Percentiles rank a stretch among this genome's conserved stretches.
Conservation (phyloP, 2,329 filamentous ascomycete genomes). For the Microcera coccophila region DNA sequence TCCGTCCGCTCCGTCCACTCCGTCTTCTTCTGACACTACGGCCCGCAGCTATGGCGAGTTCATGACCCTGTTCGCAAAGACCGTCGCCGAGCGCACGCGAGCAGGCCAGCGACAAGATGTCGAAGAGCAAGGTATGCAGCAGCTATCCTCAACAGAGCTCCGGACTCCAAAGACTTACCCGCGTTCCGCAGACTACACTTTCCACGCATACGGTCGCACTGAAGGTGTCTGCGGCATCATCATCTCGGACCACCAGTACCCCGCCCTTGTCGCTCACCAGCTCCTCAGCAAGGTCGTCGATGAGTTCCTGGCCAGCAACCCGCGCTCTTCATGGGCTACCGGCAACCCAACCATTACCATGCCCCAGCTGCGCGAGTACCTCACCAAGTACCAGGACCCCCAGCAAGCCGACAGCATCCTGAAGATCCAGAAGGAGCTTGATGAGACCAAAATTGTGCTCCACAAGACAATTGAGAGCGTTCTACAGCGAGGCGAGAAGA, state of each 20-base stretch:
- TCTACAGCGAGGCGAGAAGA: slow-evolving; percentile 90
- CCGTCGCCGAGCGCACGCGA: slow-evolving; percentile 78
- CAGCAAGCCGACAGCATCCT: slow-evolving; percentile 85
- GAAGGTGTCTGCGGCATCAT: slow-evolving; percentile 73
- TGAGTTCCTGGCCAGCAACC: slow-evolving; percentile 77
- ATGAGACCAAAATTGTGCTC: slow-evolving; percentile 95
- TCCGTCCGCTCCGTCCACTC: not conserved
- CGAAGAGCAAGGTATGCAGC: slow-evolving; percentile 65
- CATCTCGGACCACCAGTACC: slow-evolving; percentile 73
- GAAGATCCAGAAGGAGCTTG: slow-evolving; percentile 93
- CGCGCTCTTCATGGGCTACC: slow-evolving; percentile 62
- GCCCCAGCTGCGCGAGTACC: slow-evolving; percentile 75
- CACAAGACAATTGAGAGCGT: slow-evolving; percentile 93
- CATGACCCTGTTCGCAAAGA: slow-evolving; percentile 83
- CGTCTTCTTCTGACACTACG: slow-evolving; percentile 13
- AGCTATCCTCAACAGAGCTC: not conserved
- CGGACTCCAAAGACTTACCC: slow-evolving; percentile 14
- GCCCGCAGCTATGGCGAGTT: slow-evolving; percentile 51
- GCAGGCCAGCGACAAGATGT: slow-evolving; percentile 82
- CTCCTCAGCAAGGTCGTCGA: slow-evolving; percentile 82
- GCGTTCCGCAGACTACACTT: slow-evolving; percentile 56
- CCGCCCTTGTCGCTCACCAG: slow-evolving; percentile 76
- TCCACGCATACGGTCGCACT: slow-evolving; percentile 73
- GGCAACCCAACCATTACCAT: slow-evolving; percentile 55
- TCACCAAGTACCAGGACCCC: slow-evolving; percentile 75